Base-by-base conservation (phyloP, 2,329 filamentous ascomycete species). In the Trichoderma koningii region DNA sequence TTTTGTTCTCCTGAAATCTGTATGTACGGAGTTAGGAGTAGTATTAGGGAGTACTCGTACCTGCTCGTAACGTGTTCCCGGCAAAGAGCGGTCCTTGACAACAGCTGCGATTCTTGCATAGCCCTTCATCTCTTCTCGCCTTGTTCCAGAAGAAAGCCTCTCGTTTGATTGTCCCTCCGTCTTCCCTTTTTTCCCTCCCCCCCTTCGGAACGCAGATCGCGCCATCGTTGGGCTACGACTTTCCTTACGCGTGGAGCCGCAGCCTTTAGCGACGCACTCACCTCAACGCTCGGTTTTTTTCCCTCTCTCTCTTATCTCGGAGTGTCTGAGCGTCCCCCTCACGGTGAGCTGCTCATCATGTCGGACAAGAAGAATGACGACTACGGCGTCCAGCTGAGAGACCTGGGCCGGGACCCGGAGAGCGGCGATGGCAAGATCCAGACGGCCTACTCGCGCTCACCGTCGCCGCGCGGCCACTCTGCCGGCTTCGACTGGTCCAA, bases 281-380 rank as follows among this genome's bases (percentile, higher is more conserved):
- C 30, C 47, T 63, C 51, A 55, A 45, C 15, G 47, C 44, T 55
- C 26, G 12, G 28, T 7, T 34, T 9, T 30, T 34, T 34, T 34
- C 10, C 10, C 10, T 12, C 7, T 34, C 9, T 10, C 30, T 10
- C 30, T 34, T 34, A 9, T 30, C 28, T 7, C 7, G 7, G 7
- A 34, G 30, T n/a, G 48, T 21, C 42, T 55, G 51, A 26, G 52
- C 55, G 56, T 17, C n/a, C 47, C 47, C 44, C 14, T 55, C 50
- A 41, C 56, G 48, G 47, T 53, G 41, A 52, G 23, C 55, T 14
- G 34, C 48, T 63, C 48, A 65, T 23, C 17, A 96, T 96, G 92
- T 84, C 89, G 73, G 91, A 95, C 82, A 93, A 93, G 77, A 96
- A 95, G 84, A 95, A 92, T 78, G 89, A 91, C 75, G 91, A 95